These are phyloP conservation scores for Ogataea corticis DNA, from an alignment of 805 yeast genomes.

Conservation along the genomic window DNA sequence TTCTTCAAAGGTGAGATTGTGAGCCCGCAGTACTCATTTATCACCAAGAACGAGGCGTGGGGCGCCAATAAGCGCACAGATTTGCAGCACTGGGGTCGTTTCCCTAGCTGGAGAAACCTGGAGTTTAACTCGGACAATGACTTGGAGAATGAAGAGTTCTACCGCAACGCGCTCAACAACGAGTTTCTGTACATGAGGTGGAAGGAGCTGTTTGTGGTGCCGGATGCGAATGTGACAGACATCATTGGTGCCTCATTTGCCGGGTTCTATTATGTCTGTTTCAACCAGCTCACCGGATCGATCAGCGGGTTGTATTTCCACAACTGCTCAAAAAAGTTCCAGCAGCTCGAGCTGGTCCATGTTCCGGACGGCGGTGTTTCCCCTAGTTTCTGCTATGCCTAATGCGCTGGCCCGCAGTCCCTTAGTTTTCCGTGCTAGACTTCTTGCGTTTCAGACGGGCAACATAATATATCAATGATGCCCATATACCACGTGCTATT, in stretches of 20 bases:
- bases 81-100: constrained; percentile 65
- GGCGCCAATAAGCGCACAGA: constrained; percentile 50
- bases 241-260: constrained; percentile 81
- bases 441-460: too few relatives aligned
- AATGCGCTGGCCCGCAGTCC: too few relatives aligned
- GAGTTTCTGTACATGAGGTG: constrained; percentile 83
- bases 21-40: constrained; percentile 58
- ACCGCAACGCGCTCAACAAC: constrained; percentile 33
- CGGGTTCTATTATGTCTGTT: constrained; percentile 87
- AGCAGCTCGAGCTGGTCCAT: constrained; percentile 66
- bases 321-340: constrained; percentile 73
- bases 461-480: too few relatives aligned
- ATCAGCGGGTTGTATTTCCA: constrained; percentile 84
- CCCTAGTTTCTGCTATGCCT: constrained; percentile 32
- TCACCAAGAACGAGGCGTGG: constrained; percentile 58
- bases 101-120: constrained; percentile 37
- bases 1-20: constrained; percentile 73
- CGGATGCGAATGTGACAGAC: constrained; percentile 67
- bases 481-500: too few relatives aligned
- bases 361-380: constrained; percentile 50
- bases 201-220: constrained; percentile 87
- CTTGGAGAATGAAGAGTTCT: constrained; percentile 25
- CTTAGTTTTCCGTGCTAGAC: too few relatives aligned
- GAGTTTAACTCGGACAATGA: constrained; percentile 34
- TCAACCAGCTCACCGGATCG: constrained; percentile 73